A percentile compares a stretch with the other conserved stretches of the same genome.
Conservation (phyloP, 805 yeast species). For the Torulaspora maleeae region DNA sequence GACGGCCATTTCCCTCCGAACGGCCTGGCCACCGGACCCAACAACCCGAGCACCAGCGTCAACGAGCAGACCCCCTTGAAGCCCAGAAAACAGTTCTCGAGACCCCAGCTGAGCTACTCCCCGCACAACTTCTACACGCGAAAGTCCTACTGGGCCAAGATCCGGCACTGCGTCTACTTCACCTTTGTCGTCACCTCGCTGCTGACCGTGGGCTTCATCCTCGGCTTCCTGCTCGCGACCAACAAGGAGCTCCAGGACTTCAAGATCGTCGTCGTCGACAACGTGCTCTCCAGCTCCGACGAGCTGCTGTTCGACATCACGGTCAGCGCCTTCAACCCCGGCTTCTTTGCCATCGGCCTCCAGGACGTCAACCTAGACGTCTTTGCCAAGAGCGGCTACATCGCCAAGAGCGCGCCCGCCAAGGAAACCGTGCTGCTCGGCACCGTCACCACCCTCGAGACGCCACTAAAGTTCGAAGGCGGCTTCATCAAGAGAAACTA, state of each 20-base stretch:
- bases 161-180: conserved; percentile 37
- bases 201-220: conserved; percentile 67
- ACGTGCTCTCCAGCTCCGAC: conserved; percentile 74
- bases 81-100: conserved; percentile 16
- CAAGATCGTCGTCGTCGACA: conserved; percentile 54
- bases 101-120: conserved; percentile 35
- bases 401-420: conserved; percentile 24
- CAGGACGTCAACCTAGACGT: conserved; percentile 71
- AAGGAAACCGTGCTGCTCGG: conserved; percentile 75
- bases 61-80: conserved; percentile 26
- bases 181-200: conserved; percentile 41
- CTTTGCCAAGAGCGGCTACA: conserved; percentile 67
- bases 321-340: conserved; percentile 82
- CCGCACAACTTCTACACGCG: conserved; percentile 47
- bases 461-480: conserved; percentile 71
- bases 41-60: conserved; percentile 3
- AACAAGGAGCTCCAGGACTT: conserved; percentile 75
- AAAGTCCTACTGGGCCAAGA: conserved; percentile 29
- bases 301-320: conserved; percentile 77
- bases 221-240: conserved; percentile 82
- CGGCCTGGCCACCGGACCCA: neutral
- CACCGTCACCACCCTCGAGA: conserved; percentile 56
- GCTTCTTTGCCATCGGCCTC: conserved; percentile 64
- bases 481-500: conserved; percentile 64
- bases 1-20: conserved; percentile 1